phyloP scores from a whole-genome alignment of 2,329 filamentous ascomycete species.

The Aspergillus quadricinctus region DNA sequence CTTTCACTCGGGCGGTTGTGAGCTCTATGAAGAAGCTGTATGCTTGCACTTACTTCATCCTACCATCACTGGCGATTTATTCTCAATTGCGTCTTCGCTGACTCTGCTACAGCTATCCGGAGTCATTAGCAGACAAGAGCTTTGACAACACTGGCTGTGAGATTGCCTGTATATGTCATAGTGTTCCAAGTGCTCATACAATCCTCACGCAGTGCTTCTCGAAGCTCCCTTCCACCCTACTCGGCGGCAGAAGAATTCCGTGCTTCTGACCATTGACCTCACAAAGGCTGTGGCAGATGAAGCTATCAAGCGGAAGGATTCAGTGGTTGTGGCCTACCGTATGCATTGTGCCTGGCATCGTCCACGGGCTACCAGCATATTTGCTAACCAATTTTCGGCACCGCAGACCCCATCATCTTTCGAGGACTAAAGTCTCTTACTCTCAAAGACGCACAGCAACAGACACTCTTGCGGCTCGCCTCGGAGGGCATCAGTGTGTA shows the following conservation, averaged over 20 bases:
- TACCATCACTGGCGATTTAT: slow-evolving; percentile 5
- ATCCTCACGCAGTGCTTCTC: slow-evolving; percentile 53
- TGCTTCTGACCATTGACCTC: slow-evolving; percentile 83
- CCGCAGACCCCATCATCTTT: slow-evolving; percentile 90
- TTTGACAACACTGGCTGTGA: slow-evolving; percentile 92
- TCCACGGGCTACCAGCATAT: not conserved
- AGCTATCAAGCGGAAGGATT: slow-evolving; percentile 71
- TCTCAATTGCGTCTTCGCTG: slow-evolving; percentile 8
- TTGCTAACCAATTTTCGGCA: not conserved
- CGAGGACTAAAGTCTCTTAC: slow-evolving; percentile 85
- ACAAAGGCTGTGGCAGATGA: slow-evolving; percentile 86
- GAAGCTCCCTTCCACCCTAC: slow-evolving; percentile 61
- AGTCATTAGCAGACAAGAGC: slow-evolving; percentile 78
- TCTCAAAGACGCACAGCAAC: slow-evolving; percentile 78
- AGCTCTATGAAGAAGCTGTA: slow-evolving; percentile 75
- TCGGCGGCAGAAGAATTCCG: slow-evolving; percentile 58
- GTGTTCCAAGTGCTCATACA: slow-evolving; percentile 1
- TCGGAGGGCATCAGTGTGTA: slow-evolving; percentile 91
- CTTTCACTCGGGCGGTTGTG: slow-evolving; percentile 66
- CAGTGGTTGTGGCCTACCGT: slow-evolving; percentile 88
- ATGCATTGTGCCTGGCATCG: slow-evolving; percentile 25
- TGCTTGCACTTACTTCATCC: slow-evolving; percentile 30
- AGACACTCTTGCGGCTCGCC: slow-evolving; percentile 73
- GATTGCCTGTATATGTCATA: slow-evolving; percentile 12
- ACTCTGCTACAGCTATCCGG: slow-evolving; percentile 65